Conservation (phyloP, 1,284 basidiomycete genomes). For the Sparassis latifolia region DNA sequence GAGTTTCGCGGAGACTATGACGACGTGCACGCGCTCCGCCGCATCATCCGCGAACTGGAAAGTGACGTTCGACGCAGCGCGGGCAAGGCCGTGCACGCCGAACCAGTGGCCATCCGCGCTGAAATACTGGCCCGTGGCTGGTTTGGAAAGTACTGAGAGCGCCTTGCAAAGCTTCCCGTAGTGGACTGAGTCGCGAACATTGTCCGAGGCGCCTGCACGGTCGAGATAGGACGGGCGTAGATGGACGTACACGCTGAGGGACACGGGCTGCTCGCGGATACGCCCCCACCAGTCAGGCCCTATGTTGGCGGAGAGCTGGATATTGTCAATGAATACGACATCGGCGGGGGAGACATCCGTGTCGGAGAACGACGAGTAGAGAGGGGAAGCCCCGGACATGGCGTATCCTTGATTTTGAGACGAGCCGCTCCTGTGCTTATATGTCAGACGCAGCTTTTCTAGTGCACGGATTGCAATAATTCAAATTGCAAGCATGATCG, state of each 20-base stretch:
- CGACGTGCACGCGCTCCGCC: slow-evolving; percentile 13
- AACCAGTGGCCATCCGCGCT: slow-evolving; percentile 12
- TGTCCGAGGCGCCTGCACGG: slow-evolving; percentile 33
- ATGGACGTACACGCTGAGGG: slow-evolving; percentile 35
- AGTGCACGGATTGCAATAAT: neutral
- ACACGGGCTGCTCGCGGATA: slow-evolving; percentile 32
- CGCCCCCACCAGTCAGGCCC: slow-evolving; percentile 45
- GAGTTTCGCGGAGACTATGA: slow-evolving; percentile 7
- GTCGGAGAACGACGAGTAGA: too few species aligned
- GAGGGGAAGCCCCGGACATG: too few species aligned
- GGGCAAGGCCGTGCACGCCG: slow-evolving; percentile 24
- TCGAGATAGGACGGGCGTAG: slow-evolving; percentile 32
- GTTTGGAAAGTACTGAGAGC: slow-evolving; percentile 25
- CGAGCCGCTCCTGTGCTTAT: too few species aligned
- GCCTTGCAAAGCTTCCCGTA: slow-evolving; percentile 43
- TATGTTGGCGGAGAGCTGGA: slow-evolving; percentile 32
- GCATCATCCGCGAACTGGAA: slow-evolving; percentile 25
- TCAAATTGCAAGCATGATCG: neutral
- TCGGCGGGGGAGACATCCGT: slow-evolving; percentile 19
- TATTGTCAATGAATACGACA: slow-evolving; percentile 34
- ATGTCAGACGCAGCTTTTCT: too few species aligned
- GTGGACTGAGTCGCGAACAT: slow-evolving; percentile 41
- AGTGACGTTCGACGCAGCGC: slow-evolving; percentile 28
- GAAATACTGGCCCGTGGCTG: slow-evolving; percentile 6
- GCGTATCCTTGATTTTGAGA: too few species aligned